A percentile compares a stretch with the other conserved stretches of the same genome.
These are phyloP conservation scores for Podospora anserina DNA, from an alignment of 495 filamentous ascomycete species.

Conservation along the genomic window DNA sequence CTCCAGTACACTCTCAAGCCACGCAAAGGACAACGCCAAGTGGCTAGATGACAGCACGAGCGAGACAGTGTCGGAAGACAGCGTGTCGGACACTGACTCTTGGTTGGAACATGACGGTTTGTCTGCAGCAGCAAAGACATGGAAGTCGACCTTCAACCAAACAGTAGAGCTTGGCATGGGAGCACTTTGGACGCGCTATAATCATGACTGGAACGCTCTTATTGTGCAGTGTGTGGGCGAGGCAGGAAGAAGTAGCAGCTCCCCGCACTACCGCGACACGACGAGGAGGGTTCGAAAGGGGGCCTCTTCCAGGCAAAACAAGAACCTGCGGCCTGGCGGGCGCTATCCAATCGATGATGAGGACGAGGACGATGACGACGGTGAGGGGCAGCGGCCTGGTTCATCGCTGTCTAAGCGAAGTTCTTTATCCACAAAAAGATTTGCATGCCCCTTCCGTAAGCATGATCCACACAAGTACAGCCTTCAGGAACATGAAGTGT, in stretches of 20 bases:
- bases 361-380: constrained; percentile 28
- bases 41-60: constrained; percentile 22
- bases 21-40: constrained; percentile 9
- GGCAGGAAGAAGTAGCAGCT: constrained; percentile 1
- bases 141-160: constrained; percentile 20
- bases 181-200: constrained; percentile 26
- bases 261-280: constrained; percentile 13
- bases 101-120: constrained; percentile 17
- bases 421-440: constrained; percentile 15
- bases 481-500: constrained; percentile 27
- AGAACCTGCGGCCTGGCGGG: constrained; percentile 12
- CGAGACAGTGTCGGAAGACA: constrained; percentile 27
- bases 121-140: constrained; percentile 8
- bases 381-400: constrained; percentile 16
- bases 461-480: constrained; percentile 29
- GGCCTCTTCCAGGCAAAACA: constrained; percentile 1
- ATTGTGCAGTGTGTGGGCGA: constrained; percentile 21
- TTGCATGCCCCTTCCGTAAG: constrained; percentile 33
- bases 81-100: constrained; percentile 28
- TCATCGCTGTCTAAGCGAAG: constrained; percentile 23
- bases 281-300: constrained; percentile 16
- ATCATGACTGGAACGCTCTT: constrained; percentile 26
- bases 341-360: constrained; percentile 15
- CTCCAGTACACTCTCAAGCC: constrained; percentile 24
- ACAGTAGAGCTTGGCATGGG: constrained; percentile 20